Conservation (phyloP, 768 basidiomycete genomes). For the Russula abietina region DNA sequence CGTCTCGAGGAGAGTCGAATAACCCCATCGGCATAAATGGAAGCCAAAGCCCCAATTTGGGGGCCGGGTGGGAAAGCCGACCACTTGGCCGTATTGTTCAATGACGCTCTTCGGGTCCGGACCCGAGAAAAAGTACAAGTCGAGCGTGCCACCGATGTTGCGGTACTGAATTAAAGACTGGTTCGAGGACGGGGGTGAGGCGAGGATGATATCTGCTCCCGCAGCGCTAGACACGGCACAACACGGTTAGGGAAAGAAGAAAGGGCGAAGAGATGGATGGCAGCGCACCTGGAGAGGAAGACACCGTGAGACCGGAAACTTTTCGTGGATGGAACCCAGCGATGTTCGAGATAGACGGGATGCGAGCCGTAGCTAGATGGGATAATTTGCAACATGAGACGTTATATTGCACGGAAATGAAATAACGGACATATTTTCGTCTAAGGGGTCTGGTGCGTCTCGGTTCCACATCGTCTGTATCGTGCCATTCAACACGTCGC, state of each 20-base stretch:
- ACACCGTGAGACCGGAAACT: conserved; percentile 66
- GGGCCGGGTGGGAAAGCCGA: conserved; percentile 65
- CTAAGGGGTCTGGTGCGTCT: conserved; percentile 55
- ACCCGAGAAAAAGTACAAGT: conserved; percentile 70
- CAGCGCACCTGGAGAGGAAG: conserved; percentile 56
- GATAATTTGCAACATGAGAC: not conserved
- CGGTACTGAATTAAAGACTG: conserved; percentile 66
- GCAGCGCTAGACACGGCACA: conserved; percentile 41
- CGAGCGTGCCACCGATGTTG: conserved; percentile 65
- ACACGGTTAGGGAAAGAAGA: not conserved
- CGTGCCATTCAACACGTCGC: conserved; percentile 52
- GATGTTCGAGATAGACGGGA: conserved; percentile 67
- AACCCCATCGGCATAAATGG: conserved; percentile 64
- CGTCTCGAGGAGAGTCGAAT: conserved; percentile 49
- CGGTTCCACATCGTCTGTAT: conserved; percentile 66
- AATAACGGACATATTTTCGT: conserved; percentile 54
- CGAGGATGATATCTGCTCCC: conserved; percentile 64
- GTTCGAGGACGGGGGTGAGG: conserved; percentile 49
- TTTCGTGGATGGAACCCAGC: conserved; percentile 47
- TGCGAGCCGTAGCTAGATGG: conserved; percentile 59
- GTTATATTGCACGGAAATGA: not conserved
- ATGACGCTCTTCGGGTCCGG: conserved; percentile 50
- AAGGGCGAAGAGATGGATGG: conserved; percentile 1
- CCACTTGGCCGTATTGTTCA: conserved; percentile 61
- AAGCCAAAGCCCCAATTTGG: conserved; percentile 76